Evolutionary conservation across 345 rosid species (phyloP).

Genomic region (Mercurialis annua): DNA sequence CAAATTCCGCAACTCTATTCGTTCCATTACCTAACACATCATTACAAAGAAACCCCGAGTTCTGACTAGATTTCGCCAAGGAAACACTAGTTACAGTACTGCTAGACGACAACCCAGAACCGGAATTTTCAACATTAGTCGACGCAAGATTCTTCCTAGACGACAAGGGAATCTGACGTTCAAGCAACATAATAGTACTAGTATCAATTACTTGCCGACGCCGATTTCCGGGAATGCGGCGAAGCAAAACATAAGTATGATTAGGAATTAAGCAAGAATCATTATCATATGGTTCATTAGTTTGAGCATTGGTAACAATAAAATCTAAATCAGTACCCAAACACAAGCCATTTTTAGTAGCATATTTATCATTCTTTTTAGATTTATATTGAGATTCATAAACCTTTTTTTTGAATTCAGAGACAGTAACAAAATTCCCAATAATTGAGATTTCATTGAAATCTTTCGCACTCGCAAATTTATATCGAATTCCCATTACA

Average conservation of each 20-base stretch:
- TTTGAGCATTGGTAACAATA: neutral
- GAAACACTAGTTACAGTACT: neutral
- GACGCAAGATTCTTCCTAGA: neutral
- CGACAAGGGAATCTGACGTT: neutral
- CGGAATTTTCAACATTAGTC: neutral
- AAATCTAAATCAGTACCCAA: slow-evolving; percentile 1
- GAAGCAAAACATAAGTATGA: neutral
- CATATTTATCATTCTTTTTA: slow-evolving; percentile 1
- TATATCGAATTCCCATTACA: too few species aligned
- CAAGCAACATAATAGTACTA: neutral
- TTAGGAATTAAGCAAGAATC: neutral
- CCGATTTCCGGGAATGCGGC: slow-evolving; percentile 5
- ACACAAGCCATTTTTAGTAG: slow-evolving; percentile 7
- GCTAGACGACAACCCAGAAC: neutral
- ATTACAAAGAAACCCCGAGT: neutral
- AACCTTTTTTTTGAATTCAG: too few species aligned
- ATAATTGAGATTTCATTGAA: too few species aligned
- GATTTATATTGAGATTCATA: neutral
- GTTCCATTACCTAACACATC: slow-evolving; percentile 82
- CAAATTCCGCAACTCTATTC: slow-evolving; percentile 59
- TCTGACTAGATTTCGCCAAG: neutral
- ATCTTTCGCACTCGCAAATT: too few species aligned
- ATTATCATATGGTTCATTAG: neutral
- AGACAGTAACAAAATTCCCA: neutral
- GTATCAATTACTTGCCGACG: neutral